Conservation (phyloP, 305 asterid species). For the Euphrasia arctica region DNA sequence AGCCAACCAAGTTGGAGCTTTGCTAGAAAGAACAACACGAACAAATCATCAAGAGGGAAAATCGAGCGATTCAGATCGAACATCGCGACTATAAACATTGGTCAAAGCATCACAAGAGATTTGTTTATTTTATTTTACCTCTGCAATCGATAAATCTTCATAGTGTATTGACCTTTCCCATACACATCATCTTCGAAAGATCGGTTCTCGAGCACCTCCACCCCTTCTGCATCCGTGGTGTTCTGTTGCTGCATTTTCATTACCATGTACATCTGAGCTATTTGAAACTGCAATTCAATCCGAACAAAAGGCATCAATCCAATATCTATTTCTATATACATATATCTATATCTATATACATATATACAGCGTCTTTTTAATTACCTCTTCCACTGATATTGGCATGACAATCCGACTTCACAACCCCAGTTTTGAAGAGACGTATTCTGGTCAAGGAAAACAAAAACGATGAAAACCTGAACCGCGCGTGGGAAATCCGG, state of each 20-base stretch:
- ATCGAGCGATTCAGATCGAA: not conserved
- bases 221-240: slow-evolving; percentile 80
- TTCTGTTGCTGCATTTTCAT: slow-evolving; percentile 93
- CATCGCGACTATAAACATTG: not conserved
- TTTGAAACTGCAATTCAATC: slow-evolving; percentile 60
- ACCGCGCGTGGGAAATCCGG: no score
- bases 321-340: not conserved
- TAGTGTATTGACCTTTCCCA: slow-evolving; percentile 85
- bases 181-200: slow-evolving; percentile 65
- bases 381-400: slow-evolving; percentile 3
- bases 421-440: slow-evolving; percentile 30
- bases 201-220: slow-evolving; percentile 81
- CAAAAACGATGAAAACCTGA: not conserved
- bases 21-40: slow-evolving; percentile 44
- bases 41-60: not conserved
- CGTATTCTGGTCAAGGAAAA: slow-evolving; percentile 49
- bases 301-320: not conserved
- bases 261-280: slow-evolving; percentile 83
- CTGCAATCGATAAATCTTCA: slow-evolving; percentile 70
- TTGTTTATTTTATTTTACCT: slow-evolving; percentile 39
- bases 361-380: not conserved
- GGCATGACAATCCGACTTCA: slow-evolving; percentile 59
- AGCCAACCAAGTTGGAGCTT: slow-evolving; percentile 83
- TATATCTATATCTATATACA: no score
- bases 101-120: not conserved